Percentiles rank a stretch among this genome's conserved stretches.
Conservation (phyloP, 1,139 yeast genomes). For the Wickerhamomyces sp. region DNA sequence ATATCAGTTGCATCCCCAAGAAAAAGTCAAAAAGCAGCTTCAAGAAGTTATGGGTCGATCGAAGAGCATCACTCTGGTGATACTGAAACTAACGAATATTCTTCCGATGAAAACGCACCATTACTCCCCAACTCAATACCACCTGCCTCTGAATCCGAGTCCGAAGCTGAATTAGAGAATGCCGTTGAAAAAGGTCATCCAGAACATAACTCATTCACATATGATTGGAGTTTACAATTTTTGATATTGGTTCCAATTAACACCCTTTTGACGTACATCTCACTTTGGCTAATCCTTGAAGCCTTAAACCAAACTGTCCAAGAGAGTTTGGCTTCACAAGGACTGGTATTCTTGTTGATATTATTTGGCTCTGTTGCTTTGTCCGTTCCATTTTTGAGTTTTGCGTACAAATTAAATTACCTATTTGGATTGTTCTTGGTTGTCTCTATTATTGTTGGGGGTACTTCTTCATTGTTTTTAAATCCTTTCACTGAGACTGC, state of each 20-base stretch:
- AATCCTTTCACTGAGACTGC: constrained; percentile 52
- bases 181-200: constrained; percentile 15
- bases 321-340: constrained; percentile 48
- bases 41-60: constrained; percentile 21
- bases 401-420: constrained; percentile 62
- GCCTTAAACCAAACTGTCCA: constrained; percentile 68
- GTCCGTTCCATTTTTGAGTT: constrained; percentile 61
- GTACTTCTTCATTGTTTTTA: constrained; percentile 32
- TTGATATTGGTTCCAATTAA: constrained; percentile 62
- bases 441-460: constrained; percentile 32
- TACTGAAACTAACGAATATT: constrained; percentile 13
- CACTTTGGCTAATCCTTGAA: constrained; percentile 49
- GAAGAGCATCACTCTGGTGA: constrained; percentile 5
- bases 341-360: constrained; percentile 41
- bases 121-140: constrained; percentile 18
- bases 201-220: constrained; percentile 42
- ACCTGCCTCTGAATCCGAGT: constrained; percentile 6
- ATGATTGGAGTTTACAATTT: constrained; percentile 80
- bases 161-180: constrained; percentile 7
- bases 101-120: constrained; percentile 24
- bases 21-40: constrained; percentile 3
- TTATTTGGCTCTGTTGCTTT: constrained; percentile 35
- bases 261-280: constrained; percentile 40
- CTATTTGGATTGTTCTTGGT: constrained; percentile 39
- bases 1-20: constrained; percentile 18